Evolutionary conservation across 2,329 filamentous ascomycete species (phyloP), one percentile per base, ranked within the genome.

Genomic region (Akanthomyces lecanii): DNA sequence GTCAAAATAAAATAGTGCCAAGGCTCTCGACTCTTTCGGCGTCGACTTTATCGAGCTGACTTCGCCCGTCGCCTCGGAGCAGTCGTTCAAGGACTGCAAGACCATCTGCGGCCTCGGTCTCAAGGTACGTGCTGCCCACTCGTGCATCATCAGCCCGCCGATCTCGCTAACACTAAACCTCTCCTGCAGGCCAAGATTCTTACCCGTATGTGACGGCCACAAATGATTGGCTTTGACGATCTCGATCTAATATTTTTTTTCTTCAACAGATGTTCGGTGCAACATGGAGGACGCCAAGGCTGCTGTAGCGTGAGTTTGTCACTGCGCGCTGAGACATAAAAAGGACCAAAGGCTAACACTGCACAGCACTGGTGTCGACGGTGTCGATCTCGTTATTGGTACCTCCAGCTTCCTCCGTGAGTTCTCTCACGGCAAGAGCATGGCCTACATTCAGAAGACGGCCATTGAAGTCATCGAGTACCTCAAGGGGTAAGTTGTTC

Each of bases 1-100:
- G 44, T 47, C n/a, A 21, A 36, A n/a, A 10, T 10, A 10, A 25
- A 33, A 56, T 12, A 57, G 53, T 44, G 53, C 53, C 21, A 42
- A 44, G 18, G 38, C 38, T 25, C 53, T 56, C 14, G 55, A 58
- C 30, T 38, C 28, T 74, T 89, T 96, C 70, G 92, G 91, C 71
- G 91, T 93, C 63, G 92, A 96, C 79, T 96, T 93, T 79, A 94
- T 96, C 70, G 92, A 97, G 78, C 82, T 97, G 70, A 97, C 93
- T 64, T 90, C 84, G 66, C 93, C 93, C 45, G 91, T 89, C 66
- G 89, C 92, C 61, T 93, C 89, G 16, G 89, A 92, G 79, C 91
- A 96, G 79, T 96, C 91, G 61, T 86, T 88, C 75, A 78, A 81
- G 72, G 94, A 97, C 79, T 97, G 92, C 77, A 89, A 95, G 79